Evolutionary conservation across 208 protist genomes (phyloP), one percentile per base, ranked within the genome.

Genomic region (Leptomonas pyrrhocoris): DNA sequence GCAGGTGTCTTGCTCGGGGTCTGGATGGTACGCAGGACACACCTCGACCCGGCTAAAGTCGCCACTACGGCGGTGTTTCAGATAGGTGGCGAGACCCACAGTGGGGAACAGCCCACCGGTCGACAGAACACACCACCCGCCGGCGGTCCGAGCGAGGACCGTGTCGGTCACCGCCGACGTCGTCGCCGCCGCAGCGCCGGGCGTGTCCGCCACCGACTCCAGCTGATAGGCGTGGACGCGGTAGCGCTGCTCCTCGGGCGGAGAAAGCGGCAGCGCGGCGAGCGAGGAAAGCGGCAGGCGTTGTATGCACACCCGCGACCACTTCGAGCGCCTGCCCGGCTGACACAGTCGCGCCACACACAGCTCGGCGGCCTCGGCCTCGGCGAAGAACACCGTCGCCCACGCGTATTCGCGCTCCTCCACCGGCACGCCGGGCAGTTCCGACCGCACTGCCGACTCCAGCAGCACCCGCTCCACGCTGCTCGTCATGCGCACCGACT

Each of bases 401-500:
- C 72, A 77, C 0, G 48, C 72, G 46, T 77, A 77, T 31, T 77
- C 72, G 1, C 43, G 53, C 64, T 77, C 72, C n/a, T 72, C 55
- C 2, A 50, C 30, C n/a, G 71, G 56, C 40, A 77, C 53, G 16
- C 48, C 48, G 0, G 55, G 43, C 40, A 50, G 58, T n/a, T n/a
- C 55, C 1, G 21, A 7, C 34, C 34, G 42, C 4, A 21, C 38
- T 16, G 64, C 38, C 25, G 72, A 21, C 56, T 77, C 72, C 15
- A 77, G 56, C 42, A 77, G 58, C 23, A 77, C 72, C 21, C 57
- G 63, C 43, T 77, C 72, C 49, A 77, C 72, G 40, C 62, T 68
- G 34, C 72, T 71, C 1, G 72, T 77, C 72, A 77, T 77, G 42
- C 72, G 72, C 40, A 77, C 72, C 64, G 72, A 77, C 57, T 77